Evolutionary conservation across 805 yeast species (phyloP), one percentile per base, ranked within the genome.

Genomic region (Hanseniaspora jakobsenii): DNA sequence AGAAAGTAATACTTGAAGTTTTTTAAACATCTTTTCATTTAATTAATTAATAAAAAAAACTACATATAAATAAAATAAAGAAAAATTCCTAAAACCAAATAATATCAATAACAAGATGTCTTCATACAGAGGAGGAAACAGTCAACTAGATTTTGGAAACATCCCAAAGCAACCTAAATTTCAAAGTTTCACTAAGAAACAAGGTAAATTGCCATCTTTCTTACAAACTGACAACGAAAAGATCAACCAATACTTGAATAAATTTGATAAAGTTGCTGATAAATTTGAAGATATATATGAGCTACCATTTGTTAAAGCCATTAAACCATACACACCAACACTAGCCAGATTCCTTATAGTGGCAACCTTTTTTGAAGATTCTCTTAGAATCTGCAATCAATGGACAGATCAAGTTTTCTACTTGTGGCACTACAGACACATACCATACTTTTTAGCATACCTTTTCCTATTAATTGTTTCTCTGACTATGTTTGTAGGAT

Each of bases 381-480:
- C 94, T 3, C 59, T 79, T 43, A 73, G 98, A 61, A 83, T 89
- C 55, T 53, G 77, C 43, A 66, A 85, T 5, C 96, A 87, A 65
- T 89, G 96, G 96, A 62, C 71, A 28, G 94, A 84, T 55, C 98
- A 89, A 63, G 83, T 84, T 19, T 81, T 75, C 60, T 89, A 81
- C 61, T 69, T 91, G 53, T 72, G 82, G 66, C 75, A 76, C 53
- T 81, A 77, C 67, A 77, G 94, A 59, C 83, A 78, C 53, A 66
- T 78, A 49, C 93, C 94, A 61, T 71, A 75, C 52, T 74, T 80
- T 70, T 63, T 89, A 47, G 85, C 86, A 17, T 70, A 78, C n/a
- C 31, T 76, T n/a, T 81, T 85, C 54, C 69, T 91, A 50, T 48
- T 74, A 7, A 27, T 63, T 32, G 82, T 86, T 54, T 73, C 86